Evolutionary conservation across 441 rosid genomes (phyloP).

Genomic region (Adansonia madagascariensis): DNA sequence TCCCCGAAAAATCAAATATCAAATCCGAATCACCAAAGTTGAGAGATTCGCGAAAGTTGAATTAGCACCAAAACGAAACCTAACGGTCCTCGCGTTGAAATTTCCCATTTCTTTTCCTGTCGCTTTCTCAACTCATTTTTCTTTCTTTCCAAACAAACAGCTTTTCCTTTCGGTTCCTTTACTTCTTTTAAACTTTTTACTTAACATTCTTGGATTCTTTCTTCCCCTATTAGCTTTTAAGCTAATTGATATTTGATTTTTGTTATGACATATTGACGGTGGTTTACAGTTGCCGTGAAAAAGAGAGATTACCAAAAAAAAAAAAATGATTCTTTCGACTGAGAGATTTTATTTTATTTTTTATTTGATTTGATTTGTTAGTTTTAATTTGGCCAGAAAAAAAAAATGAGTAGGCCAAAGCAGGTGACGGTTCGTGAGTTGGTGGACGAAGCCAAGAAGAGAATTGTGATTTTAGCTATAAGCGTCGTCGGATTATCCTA

Average conservation of each 20-base stretch:
- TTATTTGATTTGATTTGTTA: neutral
- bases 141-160: neutral
- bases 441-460: constrained; percentile 94
- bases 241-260: neutral
- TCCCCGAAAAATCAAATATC: too few relatives aligned
- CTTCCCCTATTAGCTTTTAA: neutral
- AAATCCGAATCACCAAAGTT: too few relatives aligned
- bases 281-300: constrained; percentile 21
- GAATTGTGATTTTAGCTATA: constrained; percentile 75
- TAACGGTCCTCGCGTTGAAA: constrained; percentile 58
- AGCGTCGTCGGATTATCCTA: constrained; percentile 94
- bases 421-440: constrained; percentile 73
- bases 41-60: neutral
- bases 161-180: constrained; percentile 4
- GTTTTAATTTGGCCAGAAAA: constrained; percentile 1
- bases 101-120: neutral
- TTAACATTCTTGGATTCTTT: constrained; percentile 24
- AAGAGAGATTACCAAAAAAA: neutral
- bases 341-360: constrained; percentile 15
- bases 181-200: constrained; percentile 15
- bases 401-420: constrained; percentile 62
- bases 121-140: neutral
- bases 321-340: constrained; percentile 12
- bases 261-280: neutral
- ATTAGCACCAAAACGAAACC: constrained; percentile 34